phyloP scores from a whole-genome alignment of 2,329 filamentous ascomycete species.

The Trichothecium sympodiale region DNA sequence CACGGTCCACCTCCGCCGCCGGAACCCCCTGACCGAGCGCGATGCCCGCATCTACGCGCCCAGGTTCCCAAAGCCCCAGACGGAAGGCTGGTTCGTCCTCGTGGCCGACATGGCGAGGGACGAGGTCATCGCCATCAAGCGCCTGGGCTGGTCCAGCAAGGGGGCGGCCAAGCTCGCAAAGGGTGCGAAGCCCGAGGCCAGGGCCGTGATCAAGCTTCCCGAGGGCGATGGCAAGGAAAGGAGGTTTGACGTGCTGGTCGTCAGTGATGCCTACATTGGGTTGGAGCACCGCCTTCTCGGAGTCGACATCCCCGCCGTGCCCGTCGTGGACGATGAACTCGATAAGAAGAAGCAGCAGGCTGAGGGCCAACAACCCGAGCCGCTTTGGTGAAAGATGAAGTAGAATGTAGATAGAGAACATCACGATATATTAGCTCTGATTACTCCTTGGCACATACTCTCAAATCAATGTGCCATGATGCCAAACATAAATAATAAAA shows the following conservation, averaged over 20 bases:
- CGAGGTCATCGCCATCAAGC: constrained; percentile 77
- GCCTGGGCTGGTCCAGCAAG: constrained; percentile 56
- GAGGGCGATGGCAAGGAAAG: constrained; percentile 33
- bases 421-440: no score
- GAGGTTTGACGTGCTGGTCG: constrained; percentile 61
- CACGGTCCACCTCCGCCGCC: constrained; percentile 51
- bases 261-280: constrained; percentile 82
- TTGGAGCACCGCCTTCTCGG: constrained; percentile 45
- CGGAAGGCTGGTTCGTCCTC: constrained; percentile 84
- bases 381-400: constrained; percentile 1
- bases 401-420: constrained; percentile 1
- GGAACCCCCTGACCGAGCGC: constrained; percentile 52
- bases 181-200: constrained; percentile 39
- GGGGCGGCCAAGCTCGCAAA: constrained; percentile 20
- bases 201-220: constrained; percentile 50
- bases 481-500: background rate
- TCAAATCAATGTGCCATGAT: background rate
- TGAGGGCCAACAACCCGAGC: background rate
- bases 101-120: constrained; percentile 57
- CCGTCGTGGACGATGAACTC: constrained; percentile 34
- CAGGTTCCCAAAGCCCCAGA: constrained; percentile 86
- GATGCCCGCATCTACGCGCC: constrained; percentile 77
- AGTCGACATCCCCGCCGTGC: constrained; percentile 39
- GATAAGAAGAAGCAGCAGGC: constrained; percentile 25
- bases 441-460: no score